Percentiles rank a stretch among this genome's conserved stretches.
Evolutionary conservation across 2,329 filamentous ascomycete genomes (phyloP).

Genomic region (Sporothrix inflata): DNA sequence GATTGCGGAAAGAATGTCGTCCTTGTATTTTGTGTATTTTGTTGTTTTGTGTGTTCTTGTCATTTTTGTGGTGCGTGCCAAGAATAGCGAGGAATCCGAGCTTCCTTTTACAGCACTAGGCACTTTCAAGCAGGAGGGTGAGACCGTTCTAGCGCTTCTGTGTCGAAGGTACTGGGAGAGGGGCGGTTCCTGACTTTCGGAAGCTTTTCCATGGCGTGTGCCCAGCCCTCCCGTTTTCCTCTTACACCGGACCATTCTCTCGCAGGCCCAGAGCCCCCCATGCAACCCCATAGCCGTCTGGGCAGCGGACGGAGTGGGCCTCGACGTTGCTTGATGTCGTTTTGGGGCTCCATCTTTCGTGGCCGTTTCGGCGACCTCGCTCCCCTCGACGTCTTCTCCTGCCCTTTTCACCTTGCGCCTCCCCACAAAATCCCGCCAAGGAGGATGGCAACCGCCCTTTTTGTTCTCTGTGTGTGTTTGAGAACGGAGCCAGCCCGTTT

Average conservation of each 20-base stretch:
- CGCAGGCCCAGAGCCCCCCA: not conserved
- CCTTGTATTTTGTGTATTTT: not conserved
- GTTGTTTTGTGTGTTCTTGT: not conserved
- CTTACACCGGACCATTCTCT: not conserved
- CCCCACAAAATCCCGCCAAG: not conserved
- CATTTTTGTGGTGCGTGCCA: not conserved
- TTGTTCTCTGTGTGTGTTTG: not conserved
- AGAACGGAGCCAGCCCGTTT: conserved; percentile 11
- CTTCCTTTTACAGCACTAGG: conserved; percentile 26
- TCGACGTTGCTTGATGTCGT: not conserved
- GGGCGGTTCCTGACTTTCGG: not conserved
- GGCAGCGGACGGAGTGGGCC: not conserved
- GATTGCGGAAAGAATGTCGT: not conserved
- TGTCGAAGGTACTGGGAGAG: not conserved
- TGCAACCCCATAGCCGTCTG: not conserved
- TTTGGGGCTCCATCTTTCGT: not conserved
- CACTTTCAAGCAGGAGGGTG: not conserved
- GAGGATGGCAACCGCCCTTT: not conserved
- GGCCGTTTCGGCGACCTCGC: not conserved
- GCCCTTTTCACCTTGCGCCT: not conserved
- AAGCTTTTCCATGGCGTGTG: not conserved
- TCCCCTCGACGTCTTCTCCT: not conserved
- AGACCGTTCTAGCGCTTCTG: not conserved
- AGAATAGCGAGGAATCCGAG: conserved; percentile 11
- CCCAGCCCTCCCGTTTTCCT: not conserved